Percentiles rank a stretch among this genome's conserved stretches.
These are phyloP conservation scores for Chrysosporium queenslandicum DNA, from an alignment of 2,329 filamentous ascomycete species.

Conservation along the genomic window DNA sequence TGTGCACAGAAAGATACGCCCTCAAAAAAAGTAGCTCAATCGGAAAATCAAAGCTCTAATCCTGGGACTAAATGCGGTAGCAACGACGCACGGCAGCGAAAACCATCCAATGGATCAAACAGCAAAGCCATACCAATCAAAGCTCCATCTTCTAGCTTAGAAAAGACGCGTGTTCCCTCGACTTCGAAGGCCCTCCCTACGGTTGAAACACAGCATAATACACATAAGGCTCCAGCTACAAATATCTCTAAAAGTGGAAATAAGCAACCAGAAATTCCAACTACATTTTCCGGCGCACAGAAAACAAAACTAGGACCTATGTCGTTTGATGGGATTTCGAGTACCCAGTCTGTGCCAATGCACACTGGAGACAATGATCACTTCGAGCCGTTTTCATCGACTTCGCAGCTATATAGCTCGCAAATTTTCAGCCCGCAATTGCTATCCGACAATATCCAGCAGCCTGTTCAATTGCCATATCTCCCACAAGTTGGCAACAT, in stretches of 20 bases:
- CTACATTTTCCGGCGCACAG: not conserved
- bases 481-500: slow-evolving; percentile 6
- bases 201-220: not conserved
- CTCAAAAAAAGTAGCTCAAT: not conserved
- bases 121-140: slow-evolving; percentile 8
- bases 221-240: not conserved
- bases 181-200: not conserved
- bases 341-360: not conserved
- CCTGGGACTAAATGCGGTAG: not conserved
- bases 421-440: not conserved
- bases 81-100: not conserved
- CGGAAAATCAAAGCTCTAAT: not conserved
- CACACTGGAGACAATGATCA: slow-evolving; percentile 2
- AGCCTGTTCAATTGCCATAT: slow-evolving; percentile 1
- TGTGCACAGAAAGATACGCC: not conserved
- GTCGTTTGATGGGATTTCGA: slow-evolving; percentile 12
- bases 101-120: not conserved
- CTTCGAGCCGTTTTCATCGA: not conserved
- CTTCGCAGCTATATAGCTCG: slow-evolving; percentile 7
- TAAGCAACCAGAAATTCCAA: not conserved
- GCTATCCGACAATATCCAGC: slow-evolving; percentile 2
- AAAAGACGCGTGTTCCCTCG: not conserved
- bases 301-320: not conserved
- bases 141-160: not conserved
- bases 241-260: not conserved